Evolutionary conservation across 805 yeast species (phyloP).

Genomic region (Candida stauntonica): DNA sequence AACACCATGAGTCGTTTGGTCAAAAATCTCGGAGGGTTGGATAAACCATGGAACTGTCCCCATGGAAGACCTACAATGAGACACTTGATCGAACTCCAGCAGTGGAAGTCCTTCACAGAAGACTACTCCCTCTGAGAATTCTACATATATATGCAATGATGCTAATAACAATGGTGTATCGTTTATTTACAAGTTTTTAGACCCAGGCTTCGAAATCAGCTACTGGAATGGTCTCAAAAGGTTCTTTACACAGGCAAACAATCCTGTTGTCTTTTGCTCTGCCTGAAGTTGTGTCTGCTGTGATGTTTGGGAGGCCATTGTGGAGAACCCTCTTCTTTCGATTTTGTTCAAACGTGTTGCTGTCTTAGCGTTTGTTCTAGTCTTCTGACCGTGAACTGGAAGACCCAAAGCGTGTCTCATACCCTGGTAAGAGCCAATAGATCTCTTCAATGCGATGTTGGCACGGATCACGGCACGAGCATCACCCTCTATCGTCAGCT

Average conservation of each 20-base stretch:
- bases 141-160: too few species aligned
- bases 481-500: conserved; percentile 76
- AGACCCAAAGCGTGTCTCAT: conserved; percentile 80
- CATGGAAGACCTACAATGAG: conserved; percentile 98
- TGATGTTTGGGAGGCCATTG: conserved; percentile 7
- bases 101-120: conserved; percentile 39
- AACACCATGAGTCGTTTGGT: conserved; percentile 69
- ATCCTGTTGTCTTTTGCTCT: conserved; percentile 11
- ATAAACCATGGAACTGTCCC: conserved; percentile 93
- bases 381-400: conserved; percentile 87
- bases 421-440: conserved; percentile 84
- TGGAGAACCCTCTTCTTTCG: conserved; percentile 49
- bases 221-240: conserved; percentile 17
- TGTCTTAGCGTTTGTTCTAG: conserved; percentile 85
- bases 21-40: conserved; percentile 58
- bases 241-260: conserved; percentile 23
- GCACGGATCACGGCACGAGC: conserved; percentile 68
- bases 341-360: conserved; percentile 81
- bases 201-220: too few species aligned
- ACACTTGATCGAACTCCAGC: conserved; percentile 63
- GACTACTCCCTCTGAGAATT: conserved; percentile 34
- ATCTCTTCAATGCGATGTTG: conserved; percentile 74
- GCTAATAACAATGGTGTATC: too few species aligned
- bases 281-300: neutral
- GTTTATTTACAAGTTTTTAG: too few species aligned